phyloP scores from a whole-genome alignment of 1,139 yeast species.

The Kluyveromyces sp. region DNA sequence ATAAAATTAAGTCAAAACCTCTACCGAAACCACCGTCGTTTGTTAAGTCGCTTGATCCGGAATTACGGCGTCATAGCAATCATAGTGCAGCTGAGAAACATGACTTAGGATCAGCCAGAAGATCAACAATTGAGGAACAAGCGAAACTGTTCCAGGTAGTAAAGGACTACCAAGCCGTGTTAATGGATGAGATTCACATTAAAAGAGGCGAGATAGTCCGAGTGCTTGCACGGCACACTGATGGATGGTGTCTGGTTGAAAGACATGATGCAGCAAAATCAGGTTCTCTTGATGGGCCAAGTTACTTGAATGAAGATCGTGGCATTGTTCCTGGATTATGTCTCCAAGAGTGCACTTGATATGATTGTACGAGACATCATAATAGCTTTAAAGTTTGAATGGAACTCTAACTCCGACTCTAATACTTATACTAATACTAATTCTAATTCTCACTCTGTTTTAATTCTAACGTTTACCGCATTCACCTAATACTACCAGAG shows the following conservation, averaged over 20 bases:
- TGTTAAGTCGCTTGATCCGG: too few relatives aligned
- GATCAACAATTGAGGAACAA: conserved; percentile 3
- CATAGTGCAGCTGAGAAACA: not conserved
- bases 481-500: not conserved
- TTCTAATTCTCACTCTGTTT: not conserved
- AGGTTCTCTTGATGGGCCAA: conserved; percentile 10
- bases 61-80: not conserved
- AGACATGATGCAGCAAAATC: not conserved
- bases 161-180: conserved; percentile 24
- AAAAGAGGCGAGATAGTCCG: conserved; percentile 28
- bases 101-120: not conserved
- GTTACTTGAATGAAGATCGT: conserved; percentile 31
- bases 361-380: not conserved
- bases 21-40: not conserved
- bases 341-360: conserved; percentile 10
- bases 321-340: conserved; percentile 35
- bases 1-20: conserved; percentile 2
- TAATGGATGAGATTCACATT: conserved; percentile 33
- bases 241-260: conserved; percentile 38
- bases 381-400: not conserved
- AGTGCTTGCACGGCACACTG: conserved; percentile 34
- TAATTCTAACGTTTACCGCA: not conserved
- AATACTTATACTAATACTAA: not conserved
- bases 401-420: not conserved
- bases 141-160: conserved; percentile 18